phyloP scores from a whole-genome alignment of 164 flowering plant genomes.

The Vitis rotundifolia region DNA sequence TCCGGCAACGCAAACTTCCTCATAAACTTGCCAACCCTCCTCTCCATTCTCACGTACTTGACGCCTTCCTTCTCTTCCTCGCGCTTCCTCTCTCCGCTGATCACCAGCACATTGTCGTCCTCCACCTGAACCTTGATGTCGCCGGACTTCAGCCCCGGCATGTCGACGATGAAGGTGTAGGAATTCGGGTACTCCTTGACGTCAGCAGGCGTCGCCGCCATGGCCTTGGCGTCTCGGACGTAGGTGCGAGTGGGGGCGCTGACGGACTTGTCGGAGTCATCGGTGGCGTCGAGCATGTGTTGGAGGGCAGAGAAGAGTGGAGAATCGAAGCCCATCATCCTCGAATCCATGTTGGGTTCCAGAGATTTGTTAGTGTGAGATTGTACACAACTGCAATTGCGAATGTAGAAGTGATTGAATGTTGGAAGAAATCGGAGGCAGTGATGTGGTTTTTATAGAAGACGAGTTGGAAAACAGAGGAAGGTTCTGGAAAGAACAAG shows the following conservation, averaged over 20 bases:
- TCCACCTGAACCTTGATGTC: constrained; percentile 42
- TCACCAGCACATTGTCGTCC: constrained; percentile 37
- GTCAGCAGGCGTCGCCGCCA: constrained; percentile 49
- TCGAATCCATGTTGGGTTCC: too few species aligned
- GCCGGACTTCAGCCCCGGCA: constrained; percentile 37
- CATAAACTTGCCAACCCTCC: constrained; percentile 62
- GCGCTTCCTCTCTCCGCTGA: constrained; percentile 38
- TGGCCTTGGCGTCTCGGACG: constrained; percentile 44
- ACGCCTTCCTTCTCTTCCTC: constrained; percentile 48
- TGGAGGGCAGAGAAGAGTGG: constrained; percentile 45
- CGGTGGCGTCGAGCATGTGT: constrained; percentile 37
- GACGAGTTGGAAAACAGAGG: not conserved
- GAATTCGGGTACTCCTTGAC: constrained; percentile 27
- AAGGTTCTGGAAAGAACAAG: too few species aligned
- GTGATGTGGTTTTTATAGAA: too few species aligned
- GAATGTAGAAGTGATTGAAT: too few species aligned
- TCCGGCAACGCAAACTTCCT: constrained; percentile 65
- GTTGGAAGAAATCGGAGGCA: too few species aligned
- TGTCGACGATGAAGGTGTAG: constrained; percentile 33
- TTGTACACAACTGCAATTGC: rapidly evolving
- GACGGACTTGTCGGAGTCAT: constrained; percentile 28
- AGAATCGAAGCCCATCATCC: constrained; percentile 42
- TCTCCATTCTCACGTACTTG: constrained; percentile 62
- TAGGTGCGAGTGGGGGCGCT: constrained; percentile 42
- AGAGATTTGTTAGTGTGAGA: too few species aligned